Evolutionary conservation across 257 asterid species (phyloP).

Genomic region (Handroanthus guayacan): DNA sequence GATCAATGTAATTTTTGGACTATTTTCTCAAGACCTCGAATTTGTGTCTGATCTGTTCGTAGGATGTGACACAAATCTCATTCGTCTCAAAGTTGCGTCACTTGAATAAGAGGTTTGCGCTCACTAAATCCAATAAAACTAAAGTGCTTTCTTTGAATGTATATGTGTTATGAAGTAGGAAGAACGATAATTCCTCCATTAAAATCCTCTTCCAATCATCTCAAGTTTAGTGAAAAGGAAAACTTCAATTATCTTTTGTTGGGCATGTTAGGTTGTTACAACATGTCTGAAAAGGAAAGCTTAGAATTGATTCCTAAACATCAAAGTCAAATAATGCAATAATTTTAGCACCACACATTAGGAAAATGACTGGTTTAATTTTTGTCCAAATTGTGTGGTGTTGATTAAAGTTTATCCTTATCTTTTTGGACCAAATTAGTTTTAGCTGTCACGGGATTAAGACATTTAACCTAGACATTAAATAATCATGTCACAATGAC

Average conservation of each 20-base stretch:
- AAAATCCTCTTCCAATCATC: not conserved
- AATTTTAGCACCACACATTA: not conserved
- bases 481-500: constrained; percentile 14
- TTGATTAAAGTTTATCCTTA: constrained; percentile 28
- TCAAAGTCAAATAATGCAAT: constrained; percentile 1
- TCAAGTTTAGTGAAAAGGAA: not conserved
- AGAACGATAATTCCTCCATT: not conserved
- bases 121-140: no score
- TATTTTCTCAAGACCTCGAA: no score
- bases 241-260: not conserved
- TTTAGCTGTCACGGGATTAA: constrained; percentile 13
- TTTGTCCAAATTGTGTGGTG: constrained; percentile 22
- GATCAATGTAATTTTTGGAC: no score
- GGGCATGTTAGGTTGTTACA: not conserved
- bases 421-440: constrained; percentile 12
- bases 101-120: no score
- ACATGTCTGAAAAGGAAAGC: not conserved
- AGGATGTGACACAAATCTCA: no score
- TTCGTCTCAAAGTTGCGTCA: no score
- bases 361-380: not conserved
- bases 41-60: no score
- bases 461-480: constrained; percentile 30
- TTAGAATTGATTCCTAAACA: not conserved
- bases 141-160: no score
- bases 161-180: no score